Conservation (phyloP, 2,329 filamentous ascomycete genomes). For the Huntiella bhutanensis region DNA sequence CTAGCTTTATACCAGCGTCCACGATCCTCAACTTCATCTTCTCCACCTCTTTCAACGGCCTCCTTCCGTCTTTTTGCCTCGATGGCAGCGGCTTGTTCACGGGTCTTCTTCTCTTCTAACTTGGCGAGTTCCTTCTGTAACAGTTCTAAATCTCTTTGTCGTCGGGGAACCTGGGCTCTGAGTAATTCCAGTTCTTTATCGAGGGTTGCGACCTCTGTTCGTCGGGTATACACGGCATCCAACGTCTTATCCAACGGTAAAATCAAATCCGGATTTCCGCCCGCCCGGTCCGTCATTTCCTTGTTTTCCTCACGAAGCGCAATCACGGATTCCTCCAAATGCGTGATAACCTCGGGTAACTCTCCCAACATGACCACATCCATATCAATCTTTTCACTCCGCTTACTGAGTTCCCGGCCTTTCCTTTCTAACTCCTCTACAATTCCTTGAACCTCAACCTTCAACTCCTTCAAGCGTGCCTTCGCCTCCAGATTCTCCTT, state of each 20-base stretch:
- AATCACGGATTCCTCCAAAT: conserved; percentile 29
- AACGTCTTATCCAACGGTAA: conserved; percentile 39
- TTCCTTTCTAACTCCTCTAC: conserved; percentile 51
- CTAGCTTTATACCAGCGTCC: conserved; percentile 57
- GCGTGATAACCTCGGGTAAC: conserved; percentile 30
- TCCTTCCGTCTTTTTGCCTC: conserved; percentile 54
- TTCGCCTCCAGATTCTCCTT: conserved; percentile 50
- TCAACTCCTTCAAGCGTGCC: conserved; percentile 56
- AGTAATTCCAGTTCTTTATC: conserved; percentile 45
- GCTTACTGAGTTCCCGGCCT: conserved; percentile 36
- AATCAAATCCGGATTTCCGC: conserved; percentile 23
- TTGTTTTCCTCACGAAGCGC: conserved; percentile 25
- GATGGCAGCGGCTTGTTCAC: conserved; percentile 45
- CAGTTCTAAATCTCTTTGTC: conserved; percentile 46
- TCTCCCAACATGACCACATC: conserved; percentile 31
- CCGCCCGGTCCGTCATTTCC: conserved; percentile 17
- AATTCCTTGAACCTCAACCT: conserved; percentile 57
- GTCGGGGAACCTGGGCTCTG: conserved; percentile 42
- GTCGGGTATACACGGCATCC: conserved; percentile 30
- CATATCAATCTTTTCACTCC: conserved; percentile 30
- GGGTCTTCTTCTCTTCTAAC: conserved; percentile 47
- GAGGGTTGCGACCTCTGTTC: conserved; percentile 33
- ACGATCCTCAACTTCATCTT: conserved; percentile 56
- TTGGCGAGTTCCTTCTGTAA: conserved; percentile 48
- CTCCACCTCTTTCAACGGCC: conserved; percentile 37